Conservation (phyloP, 352 stramenopile genomes). For the Aphanomyces invadans region DNA sequence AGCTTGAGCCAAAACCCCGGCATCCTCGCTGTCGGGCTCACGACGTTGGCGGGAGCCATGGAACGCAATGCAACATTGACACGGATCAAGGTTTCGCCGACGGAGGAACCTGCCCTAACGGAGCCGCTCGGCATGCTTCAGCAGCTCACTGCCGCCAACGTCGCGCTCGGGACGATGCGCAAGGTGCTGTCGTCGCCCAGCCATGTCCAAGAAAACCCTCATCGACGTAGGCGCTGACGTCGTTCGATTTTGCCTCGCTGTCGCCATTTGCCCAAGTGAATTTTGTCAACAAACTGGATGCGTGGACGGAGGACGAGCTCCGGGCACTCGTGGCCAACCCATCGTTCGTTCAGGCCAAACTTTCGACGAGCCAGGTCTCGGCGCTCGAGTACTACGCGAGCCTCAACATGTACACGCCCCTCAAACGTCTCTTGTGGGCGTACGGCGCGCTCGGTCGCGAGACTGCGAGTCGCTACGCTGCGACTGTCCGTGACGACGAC, state of each 20-base stretch:
- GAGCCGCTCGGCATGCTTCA: constrained; percentile 27
- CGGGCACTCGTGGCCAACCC: constrained; percentile 34
- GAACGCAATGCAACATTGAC: constrained; percentile 37
- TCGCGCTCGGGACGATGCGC: constrained; percentile 27
- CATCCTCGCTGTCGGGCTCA: constrained; percentile 39
- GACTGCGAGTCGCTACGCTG: constrained; percentile 4
- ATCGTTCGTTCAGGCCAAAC: constrained; percentile 35
- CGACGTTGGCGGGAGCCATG: constrained; percentile 38
- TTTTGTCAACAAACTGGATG: constrained; percentile 56
- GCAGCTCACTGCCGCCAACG: constrained; percentile 43
- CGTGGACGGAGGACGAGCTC: constrained; percentile 50
- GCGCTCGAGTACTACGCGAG: constrained; percentile 46
- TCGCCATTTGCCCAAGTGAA: constrained; percentile 46
- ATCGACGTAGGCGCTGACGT: constrained; percentile 3
- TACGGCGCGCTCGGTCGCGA: constrained; percentile 38
- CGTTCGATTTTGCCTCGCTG: constrained; percentile 34
- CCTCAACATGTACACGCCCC: constrained; percentile 39
- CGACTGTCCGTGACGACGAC: constrained; percentile 28
- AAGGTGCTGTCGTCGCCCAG: constrained; percentile 15
- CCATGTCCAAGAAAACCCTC: too few relatives aligned
- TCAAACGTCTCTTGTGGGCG: constrained; percentile 57
- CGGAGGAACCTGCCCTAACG: constrained; percentile 30
- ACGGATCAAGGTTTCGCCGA: constrained; percentile 30
- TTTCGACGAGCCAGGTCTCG: constrained; percentile 31
- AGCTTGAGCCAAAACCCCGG: constrained; percentile 40